Evolutionary conservation across 1,139 yeast genomes (phyloP).

Genomic region (Saccharomyces hybrid): DNA sequence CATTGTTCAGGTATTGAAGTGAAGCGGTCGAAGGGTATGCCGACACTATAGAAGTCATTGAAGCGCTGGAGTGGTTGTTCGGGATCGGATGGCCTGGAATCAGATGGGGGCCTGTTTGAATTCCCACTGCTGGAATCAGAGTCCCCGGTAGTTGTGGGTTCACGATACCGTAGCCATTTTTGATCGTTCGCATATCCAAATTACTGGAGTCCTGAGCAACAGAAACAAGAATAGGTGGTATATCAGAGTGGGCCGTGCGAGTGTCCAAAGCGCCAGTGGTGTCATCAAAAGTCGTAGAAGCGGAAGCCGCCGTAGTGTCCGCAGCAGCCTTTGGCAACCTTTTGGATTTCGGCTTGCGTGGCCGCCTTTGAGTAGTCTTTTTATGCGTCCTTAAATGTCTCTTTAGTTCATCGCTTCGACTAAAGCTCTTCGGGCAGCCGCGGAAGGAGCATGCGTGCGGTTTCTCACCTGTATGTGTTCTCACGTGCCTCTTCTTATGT

Average conservation of each 20-base stretch:
- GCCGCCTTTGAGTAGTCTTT: constrained; percentile 13
- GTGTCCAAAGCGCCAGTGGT: neutral
- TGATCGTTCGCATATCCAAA: neutral
- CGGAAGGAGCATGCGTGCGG: constrained; percentile 86
- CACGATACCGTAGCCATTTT: neutral
- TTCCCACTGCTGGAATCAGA: neutral
- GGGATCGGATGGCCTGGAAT: neutral
- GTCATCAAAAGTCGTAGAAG: neutral
- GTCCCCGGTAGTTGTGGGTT: neutral
- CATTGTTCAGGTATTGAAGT: neutral
- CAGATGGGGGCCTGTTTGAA: neutral
- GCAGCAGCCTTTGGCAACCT: neutral
- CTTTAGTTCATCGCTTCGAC: constrained; percentile 84
- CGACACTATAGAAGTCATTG: neutral
- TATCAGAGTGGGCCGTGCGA: neutral
- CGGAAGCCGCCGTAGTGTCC: neutral
- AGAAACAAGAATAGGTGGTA: neutral
- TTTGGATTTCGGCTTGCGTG: neutral
- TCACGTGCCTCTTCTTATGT: constrained; percentile 87
- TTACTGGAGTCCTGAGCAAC: neutral
- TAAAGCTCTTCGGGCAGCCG: constrained; percentile 77
- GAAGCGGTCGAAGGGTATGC: neutral
- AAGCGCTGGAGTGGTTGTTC: neutral
- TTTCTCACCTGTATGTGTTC: constrained; percentile 94
- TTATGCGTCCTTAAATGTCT: constrained; percentile 77